Base-by-base conservation (phyloP, 768 basidiomycete genomes). In the Artomyces pyxidatus region DNA sequence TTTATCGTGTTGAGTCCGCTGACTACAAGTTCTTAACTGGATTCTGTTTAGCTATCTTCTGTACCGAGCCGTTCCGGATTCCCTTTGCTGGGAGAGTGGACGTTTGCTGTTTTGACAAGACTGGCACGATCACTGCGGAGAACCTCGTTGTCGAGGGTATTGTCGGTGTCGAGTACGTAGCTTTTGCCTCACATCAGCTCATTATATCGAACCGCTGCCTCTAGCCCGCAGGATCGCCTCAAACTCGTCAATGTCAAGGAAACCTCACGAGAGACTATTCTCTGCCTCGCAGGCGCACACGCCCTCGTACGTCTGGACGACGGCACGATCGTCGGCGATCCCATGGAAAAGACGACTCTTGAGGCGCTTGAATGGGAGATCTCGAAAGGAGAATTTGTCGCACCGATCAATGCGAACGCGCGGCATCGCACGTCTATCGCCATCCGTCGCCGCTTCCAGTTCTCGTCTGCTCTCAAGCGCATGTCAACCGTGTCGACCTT, bases 21-120 rank as follows among this genome's bases (percentile, higher is more conserved):
- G 7, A 14, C 7, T 21, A 29, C 37, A 17, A 41, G n/a, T 29
- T 42, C 16, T 25, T 23, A 2, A 7, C 21, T 21, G 27, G n/a
- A 45, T 25, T 21, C 8, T 21, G 46, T 51, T 14, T 54, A 96
- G 95, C 95, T 6, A 99, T 98, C 51, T 99, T 94, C 70, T 98
- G 96, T 63, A 99, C 96, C 16, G 96, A 99, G 60, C 96, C 96
- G 1, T 98, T 99, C 80, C 81, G 96, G 19, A 99, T 98, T 53
- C 94, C 96, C 0, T 88, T 73, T 53, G 96, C 96, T 5, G 96
- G 96, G 5, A 80, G 92, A 19, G 93, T 98, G 2, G 96, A 99
- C 58, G 86, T 98, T 14, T 99, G 96, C 67, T 98, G 96, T 67
- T 98, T 99, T 58, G 96, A 99, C 68, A 99, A 99, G 75, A 99